phyloP scores from a whole-genome alignment of 2,329 filamentous ascomycete genomes.

The Kalmusia sp. region DNA sequence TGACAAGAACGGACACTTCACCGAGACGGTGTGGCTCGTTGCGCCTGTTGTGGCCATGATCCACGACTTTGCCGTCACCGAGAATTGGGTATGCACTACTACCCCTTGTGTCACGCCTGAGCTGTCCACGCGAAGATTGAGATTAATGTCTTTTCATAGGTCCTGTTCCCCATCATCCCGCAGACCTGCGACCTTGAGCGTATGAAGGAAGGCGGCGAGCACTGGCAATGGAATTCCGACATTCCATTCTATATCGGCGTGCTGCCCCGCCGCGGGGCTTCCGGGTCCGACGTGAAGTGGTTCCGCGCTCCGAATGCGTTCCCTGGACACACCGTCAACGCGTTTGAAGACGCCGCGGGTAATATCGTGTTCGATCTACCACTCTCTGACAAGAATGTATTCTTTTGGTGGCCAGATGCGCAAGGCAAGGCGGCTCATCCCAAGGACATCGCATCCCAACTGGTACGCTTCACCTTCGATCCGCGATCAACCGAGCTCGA shows the following conservation, averaged over 20 bases:
- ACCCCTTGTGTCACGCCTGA: too few relatives aligned
- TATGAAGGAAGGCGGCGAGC: slow-evolving; percentile 48
- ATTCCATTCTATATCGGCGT: slow-evolving; percentile 38
- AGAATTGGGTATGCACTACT: slow-evolving; percentile 43
- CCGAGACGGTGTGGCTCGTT: slow-evolving; percentile 44
- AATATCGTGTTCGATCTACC: slow-evolving; percentile 46
- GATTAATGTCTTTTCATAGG: too few relatives aligned
- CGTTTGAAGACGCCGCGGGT: slow-evolving; percentile 26
- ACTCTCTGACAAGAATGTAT: slow-evolving; percentile 49
- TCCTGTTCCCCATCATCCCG: slow-evolving; percentile 48
- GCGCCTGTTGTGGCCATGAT: slow-evolving; percentile 49
- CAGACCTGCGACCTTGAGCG: slow-evolving; percentile 42
- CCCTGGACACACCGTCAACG: slow-evolving; percentile 47
- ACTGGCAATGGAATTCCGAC: slow-evolving; percentile 49
- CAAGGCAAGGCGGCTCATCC: slow-evolving; percentile 45
- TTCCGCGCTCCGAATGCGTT: slow-evolving; percentile 46
- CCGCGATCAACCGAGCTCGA: slow-evolving; percentile 26
- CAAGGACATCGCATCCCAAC: slow-evolving; percentile 9
- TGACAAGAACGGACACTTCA: slow-evolving; percentile 34
- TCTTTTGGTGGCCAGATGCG: slow-evolving; percentile 53
- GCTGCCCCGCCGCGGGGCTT: slow-evolving; percentile 24
- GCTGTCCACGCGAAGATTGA: too few relatives aligned
- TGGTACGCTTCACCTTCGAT: slow-evolving; percentile 45
- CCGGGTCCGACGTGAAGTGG: slow-evolving; percentile 35
- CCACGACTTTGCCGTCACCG: slow-evolving; percentile 52